These are phyloP conservation scores for Sutorius australiensis DNA, from an alignment of 768 basidiomycete species.

Conservation along the genomic window DNA sequence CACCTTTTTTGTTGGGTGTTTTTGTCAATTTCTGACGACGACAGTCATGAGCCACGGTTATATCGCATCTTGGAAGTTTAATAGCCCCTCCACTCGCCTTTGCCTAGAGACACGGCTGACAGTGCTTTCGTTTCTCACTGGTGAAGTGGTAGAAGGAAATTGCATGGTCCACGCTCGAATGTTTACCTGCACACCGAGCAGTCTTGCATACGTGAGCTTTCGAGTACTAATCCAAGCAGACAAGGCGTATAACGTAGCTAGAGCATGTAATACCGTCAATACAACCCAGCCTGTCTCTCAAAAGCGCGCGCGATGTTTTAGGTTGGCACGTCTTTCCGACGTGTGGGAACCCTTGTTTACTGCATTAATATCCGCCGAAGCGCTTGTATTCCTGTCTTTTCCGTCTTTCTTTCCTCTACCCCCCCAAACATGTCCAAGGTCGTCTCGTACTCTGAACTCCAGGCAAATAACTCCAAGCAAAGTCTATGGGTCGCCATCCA, in stretches of 20 bases:
- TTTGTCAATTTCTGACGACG: not conserved
- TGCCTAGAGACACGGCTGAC: constrained; percentile 74
- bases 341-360: constrained; percentile 29
- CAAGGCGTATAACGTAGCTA: constrained; percentile 29
- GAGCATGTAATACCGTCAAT: not conserved
- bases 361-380: not conserved
- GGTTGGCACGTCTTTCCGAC: not conserved
- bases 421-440: constrained; percentile 43
- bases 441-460: constrained; percentile 72
- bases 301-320: not conserved
- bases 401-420: constrained; percentile 10
- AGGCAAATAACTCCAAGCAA: constrained; percentile 70
- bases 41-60: not conserved
- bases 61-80: not conserved
- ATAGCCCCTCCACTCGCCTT: constrained; percentile 50
- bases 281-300: too few relatives aligned
- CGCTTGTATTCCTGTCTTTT: constrained; percentile 2
- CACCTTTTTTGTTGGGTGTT: not conserved
- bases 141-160: constrained; percentile 61
- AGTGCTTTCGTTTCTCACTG: constrained; percentile 79
- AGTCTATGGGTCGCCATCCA: constrained; percentile 79
- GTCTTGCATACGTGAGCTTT: constrained; percentile 48
- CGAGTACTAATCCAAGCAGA: constrained; percentile 73
- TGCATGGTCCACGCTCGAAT: constrained; percentile 77
- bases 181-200: constrained; percentile 40